These are phyloP conservation scores for Psidium friedrichsthalianum DNA, from an alignment of 345 rosid species.

Conservation along the genomic window DNA sequence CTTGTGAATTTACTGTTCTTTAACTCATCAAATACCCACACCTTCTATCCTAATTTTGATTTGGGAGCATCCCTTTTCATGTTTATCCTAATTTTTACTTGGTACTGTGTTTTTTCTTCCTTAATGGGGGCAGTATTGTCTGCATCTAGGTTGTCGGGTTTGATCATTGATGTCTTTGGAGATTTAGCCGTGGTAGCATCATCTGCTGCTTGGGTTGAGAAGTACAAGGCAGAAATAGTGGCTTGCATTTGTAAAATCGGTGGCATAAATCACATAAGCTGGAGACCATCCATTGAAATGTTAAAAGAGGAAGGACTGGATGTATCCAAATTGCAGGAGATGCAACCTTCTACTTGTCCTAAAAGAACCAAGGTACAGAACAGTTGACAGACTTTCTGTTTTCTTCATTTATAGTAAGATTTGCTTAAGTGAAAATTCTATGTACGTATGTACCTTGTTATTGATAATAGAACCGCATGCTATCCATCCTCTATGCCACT, in stretches of 20 bases:
- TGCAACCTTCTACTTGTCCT: constrained; percentile 30
- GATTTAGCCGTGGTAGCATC: constrained; percentile 89
- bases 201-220: constrained; percentile 97
- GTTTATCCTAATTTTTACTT: neutral
- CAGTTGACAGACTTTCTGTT: neutral
- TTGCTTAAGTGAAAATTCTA: neutral
- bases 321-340: constrained; percentile 29
- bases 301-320: constrained; percentile 87
- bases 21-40: neutral
- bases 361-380: constrained; percentile 54
- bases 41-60: neutral
- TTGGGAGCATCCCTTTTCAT: neutral
- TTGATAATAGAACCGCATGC: neutral
- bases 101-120: neutral
- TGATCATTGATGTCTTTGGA: constrained; percentile 81
- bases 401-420: neutral
- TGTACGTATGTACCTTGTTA: neutral
- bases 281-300: constrained; percentile 86
- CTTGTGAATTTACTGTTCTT: neutral
- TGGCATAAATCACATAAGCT: constrained; percentile 56
- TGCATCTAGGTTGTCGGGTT: constrained; percentile 59
- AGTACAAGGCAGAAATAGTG: constrained; percentile 53
- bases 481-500: neutral
- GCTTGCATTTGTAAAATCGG: constrained; percentile 40
- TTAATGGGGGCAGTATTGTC: neutral